Conservation (phyloP, 257 asterid species). For the Lantana camara region DNA sequence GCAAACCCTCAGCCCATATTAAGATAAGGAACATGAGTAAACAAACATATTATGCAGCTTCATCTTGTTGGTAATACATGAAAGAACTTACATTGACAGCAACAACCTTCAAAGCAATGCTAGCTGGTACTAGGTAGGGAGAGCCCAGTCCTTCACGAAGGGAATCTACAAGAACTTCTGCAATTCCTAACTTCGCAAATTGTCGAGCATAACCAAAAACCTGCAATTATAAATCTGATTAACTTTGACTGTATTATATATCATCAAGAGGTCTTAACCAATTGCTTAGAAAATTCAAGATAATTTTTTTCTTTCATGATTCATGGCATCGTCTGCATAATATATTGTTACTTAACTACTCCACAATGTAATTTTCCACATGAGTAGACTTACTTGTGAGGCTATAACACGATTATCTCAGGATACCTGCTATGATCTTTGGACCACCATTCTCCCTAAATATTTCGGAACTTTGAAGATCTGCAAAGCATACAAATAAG, state of each 20-base stretch:
- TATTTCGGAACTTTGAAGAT: slow-evolving; percentile 77
- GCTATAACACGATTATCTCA: slow-evolving; percentile 82
- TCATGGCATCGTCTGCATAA: slow-evolving; percentile 1
- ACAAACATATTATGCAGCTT: slow-evolving; percentile 23
- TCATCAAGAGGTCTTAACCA: slow-evolving; percentile 1
- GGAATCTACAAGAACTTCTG: slow-evolving; percentile 75
- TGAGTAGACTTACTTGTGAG: slow-evolving; percentile 71
- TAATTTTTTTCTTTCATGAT: slow-evolving; percentile 8
- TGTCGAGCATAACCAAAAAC: slow-evolving; percentile 91
- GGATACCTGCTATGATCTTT: slow-evolving; percentile 52
- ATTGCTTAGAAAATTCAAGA: slow-evolving; percentile 6
- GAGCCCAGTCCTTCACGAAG: slow-evolving; percentile 71
- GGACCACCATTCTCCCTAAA: slow-evolving; percentile 76
- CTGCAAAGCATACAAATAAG: slow-evolving; percentile 41
- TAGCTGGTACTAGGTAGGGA: slow-evolving; percentile 68
- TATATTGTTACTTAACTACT: slow-evolving; percentile 15
- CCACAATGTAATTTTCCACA: slow-evolving; percentile 17
- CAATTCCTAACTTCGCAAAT: slow-evolving; percentile 77
- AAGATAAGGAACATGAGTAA: too few species aligned
- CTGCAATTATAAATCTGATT: slow-evolving; percentile 39
- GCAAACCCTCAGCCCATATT: slow-evolving; percentile 8
- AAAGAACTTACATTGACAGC: slow-evolving; percentile 84
- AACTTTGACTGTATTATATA: background rate
- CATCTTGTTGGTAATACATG: background rate
- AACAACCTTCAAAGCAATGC: slow-evolving; percentile 78